These are phyloP conservation scores for Termitomyces sp. DNA, from an alignment of 1,284 basidiomycete genomes.

Conservation along the genomic window DNA sequence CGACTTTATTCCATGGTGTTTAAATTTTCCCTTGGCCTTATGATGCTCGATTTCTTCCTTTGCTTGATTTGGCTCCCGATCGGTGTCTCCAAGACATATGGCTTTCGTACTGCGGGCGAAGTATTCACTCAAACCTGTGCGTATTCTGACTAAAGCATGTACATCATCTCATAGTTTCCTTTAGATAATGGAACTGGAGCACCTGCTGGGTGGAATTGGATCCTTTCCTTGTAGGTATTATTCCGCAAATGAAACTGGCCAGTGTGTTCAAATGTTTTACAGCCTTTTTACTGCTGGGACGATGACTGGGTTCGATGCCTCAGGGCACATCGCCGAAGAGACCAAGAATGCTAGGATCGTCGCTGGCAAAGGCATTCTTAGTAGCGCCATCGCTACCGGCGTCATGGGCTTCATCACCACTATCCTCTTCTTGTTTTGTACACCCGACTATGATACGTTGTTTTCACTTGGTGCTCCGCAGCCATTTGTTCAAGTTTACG, in stretches of 20 bases:
- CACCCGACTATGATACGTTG: slow-evolving; percentile 68
- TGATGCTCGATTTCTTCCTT: slow-evolving; percentile 80
- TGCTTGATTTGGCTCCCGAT: slow-evolving; percentile 87
- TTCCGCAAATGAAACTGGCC: background rate
- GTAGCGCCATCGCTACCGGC: slow-evolving; percentile 70
- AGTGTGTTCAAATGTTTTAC: background rate
- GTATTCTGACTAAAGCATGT: slow-evolving; percentile 21
- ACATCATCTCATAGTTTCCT: background rate
- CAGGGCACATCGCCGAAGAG: slow-evolving; percentile 86
- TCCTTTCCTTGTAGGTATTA: slow-evolving; percentile 61
- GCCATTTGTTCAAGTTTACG: slow-evolving; percentile 83
- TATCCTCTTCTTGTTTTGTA: slow-evolving; percentile 83
- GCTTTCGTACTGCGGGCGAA: slow-evolving; percentile 73
- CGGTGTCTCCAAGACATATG: slow-evolving; percentile 77
- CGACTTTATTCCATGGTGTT: slow-evolving; percentile 69
- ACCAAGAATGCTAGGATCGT: slow-evolving; percentile 81
- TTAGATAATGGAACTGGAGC: slow-evolving; percentile 84
- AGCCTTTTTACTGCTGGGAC: slow-evolving; percentile 82
- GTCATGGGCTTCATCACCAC: slow-evolving; percentile 68
- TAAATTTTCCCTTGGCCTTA: slow-evolving; percentile 64
- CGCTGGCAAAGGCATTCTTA: slow-evolving; percentile 76
- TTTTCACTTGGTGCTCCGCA: slow-evolving; percentile 77
- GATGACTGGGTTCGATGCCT: slow-evolving; percentile 83
- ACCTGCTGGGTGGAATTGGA: slow-evolving; percentile 81
- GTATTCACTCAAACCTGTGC: slow-evolving; percentile 78